Evolutionary conservation across 371 early-diverging fungal genomes (phyloP), one percentile per base, ranked within the genome.

Genomic region (Rhizopus arrhizus): DNA sequence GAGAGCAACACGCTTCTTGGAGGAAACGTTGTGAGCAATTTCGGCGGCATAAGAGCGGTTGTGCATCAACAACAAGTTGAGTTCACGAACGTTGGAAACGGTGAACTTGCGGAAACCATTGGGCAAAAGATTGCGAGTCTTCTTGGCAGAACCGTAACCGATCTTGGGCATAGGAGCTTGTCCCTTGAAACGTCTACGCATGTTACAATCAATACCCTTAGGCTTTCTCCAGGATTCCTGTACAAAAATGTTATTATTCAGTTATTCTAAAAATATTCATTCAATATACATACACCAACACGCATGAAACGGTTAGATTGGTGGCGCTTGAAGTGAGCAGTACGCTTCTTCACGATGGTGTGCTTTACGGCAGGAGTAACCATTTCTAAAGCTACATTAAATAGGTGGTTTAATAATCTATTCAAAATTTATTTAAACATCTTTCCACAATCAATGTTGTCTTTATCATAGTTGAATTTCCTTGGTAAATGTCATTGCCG

Each of bases 221-320:
- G 99, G 99, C 86, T 96, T 96, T 86, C 99, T 92, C 99, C 99
- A 99, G 65, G 96, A 92, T 71, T 88, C 88, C 91, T 93, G 83
- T 55, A 77, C 58, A 59, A 45, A 47, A 40, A 31, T 13, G 32
- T 9, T 9, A 49, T 46, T 4, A 31, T 52, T 48, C 29, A 12
- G 7, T 40, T 0, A 42, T 10, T 15, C 22, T 43, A 13, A 40
- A 16, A 33, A 13, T 34, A 31, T 11, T 48, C 3, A 31, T 8
- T 0, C 45, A 8, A 29, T 34, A 54, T 48, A 84, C 80, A 69
- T 89, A 92, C 95, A 82, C 89, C 89, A 71, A 99, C 91, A 72
- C 91, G 87, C 86, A 87, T 91, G 91, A 91, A 99, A 83, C 99
- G 94, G 90, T 99, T 99, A 70, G 95, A 95, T 81, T 99, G 99